Base-by-base conservation (phyloP, 768 basidiomycete genomes). In the Mycena venus region DNA sequence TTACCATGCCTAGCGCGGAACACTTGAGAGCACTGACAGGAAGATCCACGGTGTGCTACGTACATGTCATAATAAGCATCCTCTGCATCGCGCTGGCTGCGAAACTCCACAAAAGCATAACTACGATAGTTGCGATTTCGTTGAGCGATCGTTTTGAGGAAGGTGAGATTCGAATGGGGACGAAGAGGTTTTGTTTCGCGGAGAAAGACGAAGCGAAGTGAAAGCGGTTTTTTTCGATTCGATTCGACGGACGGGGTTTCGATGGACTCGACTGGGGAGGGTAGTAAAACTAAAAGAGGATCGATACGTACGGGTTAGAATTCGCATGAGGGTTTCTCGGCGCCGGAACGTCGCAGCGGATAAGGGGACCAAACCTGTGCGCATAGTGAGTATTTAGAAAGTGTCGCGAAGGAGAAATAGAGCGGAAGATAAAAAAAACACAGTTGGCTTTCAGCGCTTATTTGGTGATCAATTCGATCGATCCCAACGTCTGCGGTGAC, bases 271-370 rank as follows among this genome's bases (percentile, higher is more conserved):
- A 73, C 64, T 73, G 68, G 69, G 67, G 36, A 78, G 73, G 73
- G 65, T 78, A 80, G 73, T 73, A 70, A 67, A 79, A n/a, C n/a
- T 15, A 76, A 70, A 72, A 38, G 55, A 65, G 62, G 77, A 78
- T 69, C 68, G 73, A 79, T 74, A 96, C 95, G 95, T 88, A 96
- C 95, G 95, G 94, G 79, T 94, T 94, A 49, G 92, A 89, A 69
- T 87, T 89, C 21, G 93, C 90, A 75, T 92, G 88, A 0, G 92
- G 91, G 84, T 94, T 94, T 75, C 95, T 91, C 2, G 95, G 94
- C 2, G 95, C 96, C 21, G 95, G 95, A 19, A 97, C 95, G 80
- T 97, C 96, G 85, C 96, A 97, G 72, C 95, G 94, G 73, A 96
- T 90, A 32, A 97, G 88, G 68, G 93, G 93, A 21, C 95, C 95